Percentiles rank a stretch among this genome's conserved stretches.
These are phyloP conservation scores for Allantophomopsis lycopodina DNA, from an alignment of 2,329 filamentous ascomycete species.

Conservation along the genomic window DNA sequence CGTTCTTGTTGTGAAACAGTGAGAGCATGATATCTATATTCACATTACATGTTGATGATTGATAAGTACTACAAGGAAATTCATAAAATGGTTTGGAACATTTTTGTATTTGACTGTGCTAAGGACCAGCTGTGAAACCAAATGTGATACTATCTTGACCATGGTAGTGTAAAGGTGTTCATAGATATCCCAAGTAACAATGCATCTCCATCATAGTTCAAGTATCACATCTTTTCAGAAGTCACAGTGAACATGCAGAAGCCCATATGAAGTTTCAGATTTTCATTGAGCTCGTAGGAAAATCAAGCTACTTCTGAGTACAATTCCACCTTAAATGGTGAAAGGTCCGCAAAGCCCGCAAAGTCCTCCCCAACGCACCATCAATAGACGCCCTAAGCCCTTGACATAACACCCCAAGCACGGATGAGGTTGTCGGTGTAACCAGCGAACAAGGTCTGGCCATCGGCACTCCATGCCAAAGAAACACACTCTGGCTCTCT, in stretches of 20 bases:
- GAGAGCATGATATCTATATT: too few relatives aligned
- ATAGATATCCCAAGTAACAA: too few relatives aligned
- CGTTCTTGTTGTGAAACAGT: too few relatives aligned
- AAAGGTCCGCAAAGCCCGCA: background rate
- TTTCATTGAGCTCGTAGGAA: slow-evolving; percentile 1
- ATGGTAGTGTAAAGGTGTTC: too few relatives aligned
- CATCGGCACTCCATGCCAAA: slow-evolving; percentile 95
- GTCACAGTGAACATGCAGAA: background rate
- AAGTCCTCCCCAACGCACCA: background rate
- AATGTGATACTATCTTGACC: too few relatives aligned
- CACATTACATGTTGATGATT: too few relatives aligned
- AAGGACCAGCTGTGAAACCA: too few relatives aligned
- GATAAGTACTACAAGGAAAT: too few relatives aligned
- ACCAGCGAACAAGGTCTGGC: slow-evolving; percentile 97
- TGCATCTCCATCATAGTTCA: too few relatives aligned
- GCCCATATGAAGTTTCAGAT: background rate
- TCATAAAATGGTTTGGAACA: too few relatives aligned
- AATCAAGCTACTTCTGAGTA: background rate
- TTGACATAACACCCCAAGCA: slow-evolving; percentile 94
- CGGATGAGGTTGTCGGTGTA: slow-evolving; percentile 99
- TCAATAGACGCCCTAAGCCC: slow-evolving; percentile 44
- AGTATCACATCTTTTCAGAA: too few relatives aligned
- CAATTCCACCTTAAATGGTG: background rate
- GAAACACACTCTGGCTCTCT: slow-evolving; percentile 96
- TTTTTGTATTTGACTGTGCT: too few relatives aligned